Conservation (phyloP, 495 filamentous ascomycete genomes). For the Lophiotrema nucula region DNA sequence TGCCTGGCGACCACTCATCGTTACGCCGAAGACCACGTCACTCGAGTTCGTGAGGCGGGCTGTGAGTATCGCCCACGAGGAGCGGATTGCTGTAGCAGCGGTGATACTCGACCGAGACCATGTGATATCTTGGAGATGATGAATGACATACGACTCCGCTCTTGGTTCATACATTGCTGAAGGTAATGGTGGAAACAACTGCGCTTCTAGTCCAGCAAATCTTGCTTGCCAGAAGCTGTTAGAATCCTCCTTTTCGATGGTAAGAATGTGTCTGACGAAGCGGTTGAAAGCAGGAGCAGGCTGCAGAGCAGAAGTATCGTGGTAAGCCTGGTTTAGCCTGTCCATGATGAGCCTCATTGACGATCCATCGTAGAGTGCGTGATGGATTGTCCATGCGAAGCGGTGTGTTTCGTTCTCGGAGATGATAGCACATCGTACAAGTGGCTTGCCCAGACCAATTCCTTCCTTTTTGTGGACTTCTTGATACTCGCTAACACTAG, state of each 20-base stretch:
- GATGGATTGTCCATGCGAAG: constrained; percentile 26
- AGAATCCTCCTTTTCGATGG: constrained; percentile 41
- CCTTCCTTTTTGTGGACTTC: constrained; percentile 43
- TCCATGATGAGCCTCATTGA: constrained; percentile 29
- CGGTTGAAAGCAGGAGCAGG: constrained; percentile 41
- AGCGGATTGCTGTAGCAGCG: constrained; percentile 58
- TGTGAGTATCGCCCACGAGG: constrained; percentile 67
- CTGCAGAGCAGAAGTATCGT: constrained; percentile 22
- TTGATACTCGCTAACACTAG: constrained; percentile 49
- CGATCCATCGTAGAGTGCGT: constrained; percentile 36
- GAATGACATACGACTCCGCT: constrained; percentile 53
- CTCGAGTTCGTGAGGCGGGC: too few relatives aligned
- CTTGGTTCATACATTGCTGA: constrained; percentile 54
- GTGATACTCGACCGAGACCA: constrained; percentile 48
- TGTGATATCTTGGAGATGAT: constrained; percentile 47
- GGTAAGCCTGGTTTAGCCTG: constrained; percentile 37
- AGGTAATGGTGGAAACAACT: constrained; percentile 59
- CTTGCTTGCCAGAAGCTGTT: constrained; percentile 48
- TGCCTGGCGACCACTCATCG: too few relatives aligned
- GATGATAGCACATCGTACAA: constrained; percentile 58
- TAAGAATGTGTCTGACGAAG: constrained; percentile 47
- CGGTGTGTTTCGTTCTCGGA: constrained; percentile 35
- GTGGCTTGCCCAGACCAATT: constrained; percentile 54
- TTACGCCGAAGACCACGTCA: too few relatives aligned
- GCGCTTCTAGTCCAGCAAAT: constrained; percentile 52